Conservation (phyloP, 257 asterid species). For the Asclepias syriaca region DNA sequence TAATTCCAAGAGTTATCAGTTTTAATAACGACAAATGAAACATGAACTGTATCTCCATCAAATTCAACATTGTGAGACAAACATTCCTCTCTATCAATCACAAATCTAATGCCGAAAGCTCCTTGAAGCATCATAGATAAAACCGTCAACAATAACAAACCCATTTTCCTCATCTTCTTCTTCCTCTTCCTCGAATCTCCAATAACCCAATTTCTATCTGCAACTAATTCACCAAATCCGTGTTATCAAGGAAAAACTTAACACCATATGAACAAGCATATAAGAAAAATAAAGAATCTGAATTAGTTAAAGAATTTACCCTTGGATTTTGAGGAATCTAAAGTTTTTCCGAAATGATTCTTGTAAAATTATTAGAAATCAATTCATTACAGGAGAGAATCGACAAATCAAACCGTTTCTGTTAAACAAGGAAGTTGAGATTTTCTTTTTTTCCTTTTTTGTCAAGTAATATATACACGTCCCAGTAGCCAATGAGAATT, state of each 20-base stretch:
- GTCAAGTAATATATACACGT: background rate
- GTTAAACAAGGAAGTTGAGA: background rate
- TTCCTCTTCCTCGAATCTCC: background rate
- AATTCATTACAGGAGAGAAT: background rate
- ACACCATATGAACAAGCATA: background rate
- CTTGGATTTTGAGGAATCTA: background rate
- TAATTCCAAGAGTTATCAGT: slow-evolving; percentile 77
- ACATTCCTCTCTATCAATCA: slow-evolving; percentile 81
- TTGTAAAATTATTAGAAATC: background rate
- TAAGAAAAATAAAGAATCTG: background rate
- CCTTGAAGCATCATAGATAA: background rate
- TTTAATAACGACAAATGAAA: slow-evolving; percentile 87
- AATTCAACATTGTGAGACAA: slow-evolving; percentile 79
- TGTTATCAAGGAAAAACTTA: background rate
- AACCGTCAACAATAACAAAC: background rate
- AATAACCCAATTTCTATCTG: background rate
- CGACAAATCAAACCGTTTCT: background rate
- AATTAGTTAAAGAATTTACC: background rate
- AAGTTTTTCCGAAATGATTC: background rate
- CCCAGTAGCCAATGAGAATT: background rate
- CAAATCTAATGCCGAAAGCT: slow-evolving; percentile 63
- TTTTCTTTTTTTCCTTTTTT: background rate
- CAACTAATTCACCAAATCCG: background rate
- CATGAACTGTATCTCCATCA: slow-evolving; percentile 65
- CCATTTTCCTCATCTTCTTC: background rate